These are phyloP conservation scores for Penicillium silybi DNA, from an alignment of 495 filamentous ascomycete genomes.

Conservation along the genomic window DNA sequence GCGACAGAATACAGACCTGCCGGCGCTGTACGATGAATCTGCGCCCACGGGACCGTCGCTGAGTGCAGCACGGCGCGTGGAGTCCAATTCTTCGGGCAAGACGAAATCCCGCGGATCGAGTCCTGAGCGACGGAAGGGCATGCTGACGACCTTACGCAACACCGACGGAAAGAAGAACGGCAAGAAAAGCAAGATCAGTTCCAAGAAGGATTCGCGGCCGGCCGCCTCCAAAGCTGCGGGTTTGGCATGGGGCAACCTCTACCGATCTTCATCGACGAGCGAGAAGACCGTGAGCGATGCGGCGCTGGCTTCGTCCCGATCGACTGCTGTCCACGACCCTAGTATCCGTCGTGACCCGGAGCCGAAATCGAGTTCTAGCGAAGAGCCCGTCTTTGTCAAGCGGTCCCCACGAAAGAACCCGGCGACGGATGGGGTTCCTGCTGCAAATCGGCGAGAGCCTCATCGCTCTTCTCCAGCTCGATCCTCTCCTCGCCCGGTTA, in stretches of 20 bases:
- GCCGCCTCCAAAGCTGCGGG: conserved; percentile 83
- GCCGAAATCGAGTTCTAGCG: conserved; percentile 25
- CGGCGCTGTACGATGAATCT: conserved; percentile 13
- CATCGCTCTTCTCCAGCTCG: conserved; percentile 12
- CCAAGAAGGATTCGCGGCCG: conserved; percentile 37
- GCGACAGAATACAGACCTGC: conserved; percentile 50
- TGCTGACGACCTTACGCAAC: conserved; percentile 79
- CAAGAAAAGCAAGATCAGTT: conserved; percentile 40
- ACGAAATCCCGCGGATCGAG: conserved; percentile 64
- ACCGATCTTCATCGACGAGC: conserved; percentile 27
- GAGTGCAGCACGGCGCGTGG: conserved; percentile 27
- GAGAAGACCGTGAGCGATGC: conserved; percentile 35
- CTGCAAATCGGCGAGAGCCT: conserved; percentile 35
- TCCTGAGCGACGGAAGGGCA: conserved; percentile 72
- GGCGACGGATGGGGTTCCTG: conserved; percentile 18
- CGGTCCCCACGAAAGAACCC: conserved; percentile 1
- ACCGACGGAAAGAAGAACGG: conserved; percentile 56
- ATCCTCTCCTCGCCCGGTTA: not conserved
- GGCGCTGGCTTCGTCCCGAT: conserved; percentile 31
- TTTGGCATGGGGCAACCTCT: conserved; percentile 70
- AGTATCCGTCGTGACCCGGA: conserved; percentile 23
- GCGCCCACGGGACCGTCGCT: conserved; percentile 4
- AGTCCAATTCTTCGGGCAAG: conserved; percentile 40
- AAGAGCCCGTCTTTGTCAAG: conserved; percentile 18
- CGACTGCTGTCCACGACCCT: conserved; percentile 25